A percentile compares a stretch with the other conserved stretches of the same genome.
These are phyloP conservation scores for Oligophagozyma castellii DNA, from an alignment of 1,139 yeast genomes.

Conservation along the genomic window DNA sequence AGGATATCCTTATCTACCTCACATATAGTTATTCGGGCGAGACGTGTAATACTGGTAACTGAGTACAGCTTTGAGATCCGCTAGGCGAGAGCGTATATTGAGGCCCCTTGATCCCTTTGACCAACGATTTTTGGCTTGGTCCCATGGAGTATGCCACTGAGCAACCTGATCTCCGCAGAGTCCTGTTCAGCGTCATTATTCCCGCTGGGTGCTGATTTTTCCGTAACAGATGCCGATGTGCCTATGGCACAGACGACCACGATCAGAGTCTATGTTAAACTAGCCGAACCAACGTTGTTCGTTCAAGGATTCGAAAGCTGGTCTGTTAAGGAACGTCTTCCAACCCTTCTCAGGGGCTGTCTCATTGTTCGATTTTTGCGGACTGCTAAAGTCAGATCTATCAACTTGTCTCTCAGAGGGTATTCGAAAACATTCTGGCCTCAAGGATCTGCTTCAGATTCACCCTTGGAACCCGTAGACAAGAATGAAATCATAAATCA, in stretches of 20 bases:
- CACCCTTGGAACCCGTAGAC: slow-evolving; percentile 41
- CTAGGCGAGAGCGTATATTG: no score
- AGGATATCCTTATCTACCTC: no score
- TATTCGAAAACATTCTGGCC: slow-evolving; percentile 86
- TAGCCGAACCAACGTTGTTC: slow-evolving; percentile 75
- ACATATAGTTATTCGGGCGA: no score
- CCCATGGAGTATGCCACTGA: no score
- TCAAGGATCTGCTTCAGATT: slow-evolving; percentile 88
- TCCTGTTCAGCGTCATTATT: slow-evolving; percentile 21
- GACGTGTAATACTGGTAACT: no score
- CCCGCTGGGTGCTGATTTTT: slow-evolving; percentile 23
- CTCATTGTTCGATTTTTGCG: slow-evolving; percentile 55
- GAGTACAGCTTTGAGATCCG: no score
- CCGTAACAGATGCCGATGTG: slow-evolving; percentile 18
- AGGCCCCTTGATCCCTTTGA: no score
- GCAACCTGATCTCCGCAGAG: no score
- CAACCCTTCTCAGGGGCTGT: slow-evolving; percentile 74
- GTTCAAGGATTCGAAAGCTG: slow-evolving; percentile 68
- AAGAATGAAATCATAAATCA: slow-evolving; percentile 53
- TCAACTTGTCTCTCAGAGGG: slow-evolving; percentile 58
- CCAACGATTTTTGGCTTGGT: no score
- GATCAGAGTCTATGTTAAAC: slow-evolving; percentile 22
- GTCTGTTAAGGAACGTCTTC: slow-evolving; percentile 41
- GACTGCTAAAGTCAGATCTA: slow-evolving; percentile 57
- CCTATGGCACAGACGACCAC: slow-evolving; percentile 25